These are phyloP conservation scores for Rhodomyrtus tomentosa DNA, from an alignment of 345 rosid genomes.

Conservation along the genomic window DNA sequence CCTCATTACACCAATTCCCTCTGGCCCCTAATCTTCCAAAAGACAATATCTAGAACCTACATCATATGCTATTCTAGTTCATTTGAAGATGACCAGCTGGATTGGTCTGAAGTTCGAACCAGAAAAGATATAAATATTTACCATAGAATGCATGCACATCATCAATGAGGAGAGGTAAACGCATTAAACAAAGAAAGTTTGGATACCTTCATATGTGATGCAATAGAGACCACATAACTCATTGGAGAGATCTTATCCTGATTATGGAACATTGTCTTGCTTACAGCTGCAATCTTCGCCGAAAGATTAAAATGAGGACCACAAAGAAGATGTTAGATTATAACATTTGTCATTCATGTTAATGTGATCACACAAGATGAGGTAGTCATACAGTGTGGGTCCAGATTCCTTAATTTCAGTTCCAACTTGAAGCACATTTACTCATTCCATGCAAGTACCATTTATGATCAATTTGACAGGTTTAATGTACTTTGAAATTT, in stretches of 20 bases:
- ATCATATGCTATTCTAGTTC: neutral
- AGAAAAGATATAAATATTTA: neutral
- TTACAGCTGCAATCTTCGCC: constrained; percentile 70
- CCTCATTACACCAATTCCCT: neutral
- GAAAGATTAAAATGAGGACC: constrained; percentile 13
- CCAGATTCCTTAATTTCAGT: neutral
- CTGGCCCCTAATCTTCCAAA: neutral
- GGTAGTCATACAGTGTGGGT: neutral
- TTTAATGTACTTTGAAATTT: neutral
- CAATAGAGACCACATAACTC: constrained; percentile 35
- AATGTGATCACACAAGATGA: neutral
- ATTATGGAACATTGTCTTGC: constrained; percentile 69
- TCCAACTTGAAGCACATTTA: neutral
- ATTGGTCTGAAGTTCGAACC: neutral
- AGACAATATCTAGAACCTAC: neutral
- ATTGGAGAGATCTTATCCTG: constrained; percentile 63
- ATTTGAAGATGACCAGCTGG: neutral
- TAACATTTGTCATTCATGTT: neutral
- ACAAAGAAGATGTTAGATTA: neutral
- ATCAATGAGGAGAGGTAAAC: neutral
- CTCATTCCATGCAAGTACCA: neutral
- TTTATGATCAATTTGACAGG: neutral
- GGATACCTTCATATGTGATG: constrained; percentile 55
- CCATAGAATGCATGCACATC: neutral
- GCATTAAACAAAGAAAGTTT: neutral